A percentile compares a stretch with the other conserved stretches of the same genome.
Conservation (phyloP, 1,284 basidiomycete species). For the Salmacisia buchloeana region DNA sequence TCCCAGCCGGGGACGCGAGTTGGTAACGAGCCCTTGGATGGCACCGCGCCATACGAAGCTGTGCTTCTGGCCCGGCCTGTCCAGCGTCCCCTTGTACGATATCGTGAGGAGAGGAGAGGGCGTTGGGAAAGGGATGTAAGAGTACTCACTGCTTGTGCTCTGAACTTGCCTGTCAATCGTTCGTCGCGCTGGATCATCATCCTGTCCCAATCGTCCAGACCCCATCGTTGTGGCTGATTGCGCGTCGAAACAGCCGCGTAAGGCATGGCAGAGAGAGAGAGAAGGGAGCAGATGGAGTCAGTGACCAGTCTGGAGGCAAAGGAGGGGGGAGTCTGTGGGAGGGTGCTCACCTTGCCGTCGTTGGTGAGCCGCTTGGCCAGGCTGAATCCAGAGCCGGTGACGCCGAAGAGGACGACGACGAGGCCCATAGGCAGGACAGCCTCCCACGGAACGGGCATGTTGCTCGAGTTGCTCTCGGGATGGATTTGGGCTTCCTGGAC, state of each 20-base stretch:
- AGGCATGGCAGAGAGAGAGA: not conserved
- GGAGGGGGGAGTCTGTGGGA: not conserved
- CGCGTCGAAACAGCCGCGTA: not conserved
- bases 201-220: slow-evolving; percentile 47
- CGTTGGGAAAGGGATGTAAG: not conserved
- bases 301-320: not conserved
- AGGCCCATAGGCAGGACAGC: slow-evolving; percentile 49
- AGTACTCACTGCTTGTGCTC: slow-evolving; percentile 47
- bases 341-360: slow-evolving; percentile 45
- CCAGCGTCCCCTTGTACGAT: too few species aligned
- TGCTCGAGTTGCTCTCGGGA: slow-evolving; percentile 9
- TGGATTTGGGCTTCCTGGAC: too few species aligned
- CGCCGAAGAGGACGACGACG: slow-evolving; percentile 48
- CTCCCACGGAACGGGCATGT: slow-evolving; percentile 50
- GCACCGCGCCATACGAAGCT: too few species aligned
- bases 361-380: slow-evolving; percentile 39
- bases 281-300: not conserved
- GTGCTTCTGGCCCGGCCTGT: not conserved
- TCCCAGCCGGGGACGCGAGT: too few species aligned
- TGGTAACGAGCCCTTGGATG: not conserved
- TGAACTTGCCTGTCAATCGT: slow-evolving; percentile 40
- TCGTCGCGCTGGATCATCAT: slow-evolving; percentile 51
- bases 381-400: slow-evolving; percentile 48
- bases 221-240: slow-evolving; percentile 46
- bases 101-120: not conserved